Evolutionary conservation across 805 yeast genomes (phyloP), one percentile per base, ranked within the genome.

Genomic region (Priceomyces haplophilus): DNA sequence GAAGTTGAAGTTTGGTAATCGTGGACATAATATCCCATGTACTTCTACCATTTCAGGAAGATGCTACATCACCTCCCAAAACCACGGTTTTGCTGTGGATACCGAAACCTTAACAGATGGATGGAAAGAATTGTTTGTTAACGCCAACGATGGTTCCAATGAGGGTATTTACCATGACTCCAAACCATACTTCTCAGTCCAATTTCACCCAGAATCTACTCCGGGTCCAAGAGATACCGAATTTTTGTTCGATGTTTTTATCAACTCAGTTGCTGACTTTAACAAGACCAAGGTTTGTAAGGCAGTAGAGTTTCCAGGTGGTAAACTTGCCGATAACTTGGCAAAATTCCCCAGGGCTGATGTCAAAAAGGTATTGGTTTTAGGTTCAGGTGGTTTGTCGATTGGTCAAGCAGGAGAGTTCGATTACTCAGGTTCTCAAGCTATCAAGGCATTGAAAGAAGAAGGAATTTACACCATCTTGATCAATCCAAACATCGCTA

Each of bases 161-260:
- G 99, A 93, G 76, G 99, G 99, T 82, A 88, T 93, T 50, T 91
- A 88, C 74, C 88, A 91, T 70, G 78, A 83, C 34, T 75, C 80
- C 51, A 76, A 85, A 65, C 99, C 99, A 31, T 85, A 76, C 64
- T 93, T 93, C 77, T 93, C 99, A 12, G 98, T 93, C 38, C 99
- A 93, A 75, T 91, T 93, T 78, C 99, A 93, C 65, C 99, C 99
- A 19, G 99, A 93, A 75, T 88, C 97, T 18, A 88, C 96, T 38
- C 98, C 99, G 37, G 99, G 99, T 65, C 99, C 99, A 64, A 82
- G 96, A 65, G 99, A 93, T 65, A 93, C 99, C 40, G 99, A 93
- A 71, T 93, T 90, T 68, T 75, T 93, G 64, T 93, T 93, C 58
- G 99, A 93, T 60, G 89, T 87, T 24, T 93, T 93, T 69, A 85